Evolutionary conservation across 2,329 filamentous ascomycete genomes (phyloP), one percentile per base, ranked within the genome.

Genomic region (Chalara sp.): DNA sequence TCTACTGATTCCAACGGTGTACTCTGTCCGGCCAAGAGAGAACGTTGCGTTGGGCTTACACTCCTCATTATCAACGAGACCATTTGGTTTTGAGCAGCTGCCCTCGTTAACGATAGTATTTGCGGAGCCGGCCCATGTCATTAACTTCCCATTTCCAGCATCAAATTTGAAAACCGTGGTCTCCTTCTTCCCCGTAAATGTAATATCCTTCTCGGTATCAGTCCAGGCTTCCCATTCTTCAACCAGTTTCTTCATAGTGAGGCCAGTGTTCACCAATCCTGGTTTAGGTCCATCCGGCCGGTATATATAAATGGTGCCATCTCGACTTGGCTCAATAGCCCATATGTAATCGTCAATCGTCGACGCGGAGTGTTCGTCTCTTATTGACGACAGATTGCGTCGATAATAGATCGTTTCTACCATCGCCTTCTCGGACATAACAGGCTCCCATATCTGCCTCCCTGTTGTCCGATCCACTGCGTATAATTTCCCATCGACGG

Each of bases 401-500:
- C 84, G 80, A 66, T 90, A 82, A 67, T 96, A 91, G 52, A 81
- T 83, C 44, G 89, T 96, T 70, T 96, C 87, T 56, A 97, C 85
- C 81, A 96, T 91, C 60, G 92, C 89, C 61, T 86, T 83, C 61
- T 89, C 87, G 54, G 87, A 82, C 68, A 89, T 83, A 55, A 96
- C 78, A 64, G 87, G 85, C 35, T 37, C 35, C 93, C 93, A 97
- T 66, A 84, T 86, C 61, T 86, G 79, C 56, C 84, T 79, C 61
- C 93, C 93, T 48, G 87, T 93, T 67, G 85, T 87, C 64, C 93
- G 83, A 74, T 96, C 89, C 70, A 84, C 84, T 68, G 92, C 91
- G 74, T 96, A 88, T 65, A 97, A 82, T 68, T 89, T 88, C 78
- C 93, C 93, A 78, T 97, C 91, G 82, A 97, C 88, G 81, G 93